Base-by-base conservation (phyloP, 2,329 filamentous ascomycete species). In the Nigrospora osmanthi region DNA sequence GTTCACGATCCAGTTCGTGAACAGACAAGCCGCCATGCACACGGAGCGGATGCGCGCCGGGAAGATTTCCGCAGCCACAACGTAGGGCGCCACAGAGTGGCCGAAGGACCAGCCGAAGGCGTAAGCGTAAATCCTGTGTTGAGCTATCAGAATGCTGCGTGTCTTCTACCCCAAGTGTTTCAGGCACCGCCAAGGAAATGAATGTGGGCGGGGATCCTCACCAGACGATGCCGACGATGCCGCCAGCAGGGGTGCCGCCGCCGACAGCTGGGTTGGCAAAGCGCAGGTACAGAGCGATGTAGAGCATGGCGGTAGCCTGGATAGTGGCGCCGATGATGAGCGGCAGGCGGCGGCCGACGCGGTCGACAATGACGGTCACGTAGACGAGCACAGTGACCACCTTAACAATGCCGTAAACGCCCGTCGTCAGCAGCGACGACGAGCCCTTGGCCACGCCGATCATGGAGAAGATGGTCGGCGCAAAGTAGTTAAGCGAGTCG, bases 401-500 rank as follows among this genome's bases (percentile, higher is more conserved):
- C 39, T 64, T 64, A 11, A 64, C 59, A n/a, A 63, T 49, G 9
- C 61, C 62, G 40, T 62, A 64, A 3, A 60, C 51, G 6, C 65
- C 65, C 3, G 64, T 67, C 0, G 64, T 64, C 15, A 69, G 51
- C 1, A 69, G 53, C 6, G 57, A 51, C 13, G 49, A 50, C 12
- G 59, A 62, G 4, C 58, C 57, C 3, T 51, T 47, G 2, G 49
- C 49, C 0, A 65, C 68, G 34, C 66, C 65, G 19, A 69, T 65
- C 55, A 67, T 58, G 6, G 54, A 54, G 38, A 69, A 68, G 13
- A 68, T 67, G 42, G 65, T 57, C 2, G 64, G 63, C 0, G 64
- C 61, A 35, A 63, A 69, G 48, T 69, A 69, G 52, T 68, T 68
- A 15, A 69, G 42, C 7, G 57, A 58, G 49, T 68, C 63, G 2